These are phyloP conservation scores for Rhytidiadelphus loreus DNA, from an alignment of 225 moss, liverwort and hornwort genomes.

Conservation along the genomic window DNA sequence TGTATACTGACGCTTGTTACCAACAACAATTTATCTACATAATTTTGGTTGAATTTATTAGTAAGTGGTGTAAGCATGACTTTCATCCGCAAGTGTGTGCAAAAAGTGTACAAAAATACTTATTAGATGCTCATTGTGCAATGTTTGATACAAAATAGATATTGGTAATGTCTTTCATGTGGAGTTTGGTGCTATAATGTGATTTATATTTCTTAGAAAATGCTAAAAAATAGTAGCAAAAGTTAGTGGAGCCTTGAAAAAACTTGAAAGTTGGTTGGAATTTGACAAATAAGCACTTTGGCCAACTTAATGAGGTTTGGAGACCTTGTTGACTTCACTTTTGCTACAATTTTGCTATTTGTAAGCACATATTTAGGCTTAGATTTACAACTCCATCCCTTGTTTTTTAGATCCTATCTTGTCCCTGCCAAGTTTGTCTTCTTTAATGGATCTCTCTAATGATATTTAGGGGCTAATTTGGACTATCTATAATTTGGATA, in stretches of 20 bases:
- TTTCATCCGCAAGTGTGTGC: neutral
- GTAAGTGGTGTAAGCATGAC: neutral
- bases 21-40: neutral
- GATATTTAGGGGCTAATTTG: fast-evolving
- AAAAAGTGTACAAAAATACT: neutral
- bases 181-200: no score
- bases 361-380: neutral
- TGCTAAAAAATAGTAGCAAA: neutral
- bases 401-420: neutral
- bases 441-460: neutral
- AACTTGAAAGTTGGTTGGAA: no score
- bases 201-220: neutral
- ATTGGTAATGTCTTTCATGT: neutral
- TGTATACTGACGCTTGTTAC: fast-evolving
- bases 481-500: neutral
- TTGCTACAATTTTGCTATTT: neutral
- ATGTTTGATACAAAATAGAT: fast-evolving
- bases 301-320: neutral
- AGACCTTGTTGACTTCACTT: neutral
- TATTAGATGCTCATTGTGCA: neutral
- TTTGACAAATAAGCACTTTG: neutral
- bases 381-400: neutral
- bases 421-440: fast-evolving
- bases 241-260: no score
- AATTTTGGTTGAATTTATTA: neutral